phyloP scores from a whole-genome alignment of 257 asterid species.

The Forsythia suspensa region DNA sequence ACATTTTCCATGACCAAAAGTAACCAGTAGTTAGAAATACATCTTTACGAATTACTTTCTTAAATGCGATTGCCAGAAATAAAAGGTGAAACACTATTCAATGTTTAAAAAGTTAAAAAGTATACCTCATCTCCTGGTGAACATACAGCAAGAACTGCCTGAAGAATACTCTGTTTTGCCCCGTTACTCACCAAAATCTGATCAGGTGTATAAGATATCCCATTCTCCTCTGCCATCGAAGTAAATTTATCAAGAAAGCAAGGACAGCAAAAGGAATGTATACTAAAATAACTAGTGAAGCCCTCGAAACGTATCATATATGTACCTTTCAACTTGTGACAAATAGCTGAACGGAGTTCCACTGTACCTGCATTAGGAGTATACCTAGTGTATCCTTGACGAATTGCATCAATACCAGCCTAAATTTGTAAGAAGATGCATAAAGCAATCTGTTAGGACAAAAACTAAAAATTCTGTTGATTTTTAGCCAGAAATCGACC shows the following conservation, averaged over 20 bases:
- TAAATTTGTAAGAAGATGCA: constrained; percentile 19
- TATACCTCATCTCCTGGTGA: constrained; percentile 97
- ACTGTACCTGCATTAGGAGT: constrained; percentile 89
- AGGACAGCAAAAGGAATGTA: not conserved
- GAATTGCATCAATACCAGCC: constrained; percentile 93
- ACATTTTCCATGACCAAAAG: too few relatives aligned
- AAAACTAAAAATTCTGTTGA: not conserved
- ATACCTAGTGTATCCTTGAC: constrained; percentile 87
- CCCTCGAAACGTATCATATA: not conserved
- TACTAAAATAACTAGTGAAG: not conserved
- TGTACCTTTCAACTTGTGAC: constrained; percentile 85
- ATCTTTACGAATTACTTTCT: not conserved
- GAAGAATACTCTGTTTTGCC: constrained; percentile 75
- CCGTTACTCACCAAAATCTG: constrained; percentile 36
- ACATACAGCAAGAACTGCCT: constrained; percentile 93
- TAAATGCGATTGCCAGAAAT: not conserved
- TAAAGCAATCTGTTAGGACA: not conserved
- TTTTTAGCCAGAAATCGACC: not conserved
- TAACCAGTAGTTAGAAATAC: not conserved
- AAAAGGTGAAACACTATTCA: not conserved
- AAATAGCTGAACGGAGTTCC: constrained; percentile 85
- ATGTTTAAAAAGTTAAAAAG: not conserved
- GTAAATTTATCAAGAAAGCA: not conserved
- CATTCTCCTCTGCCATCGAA: constrained; percentile 74
- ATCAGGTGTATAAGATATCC: constrained; percentile 81